Evolutionary conservation across 2,329 filamentous ascomycete species (phyloP).

Genomic region (Aureobasidium zeae): DNA sequence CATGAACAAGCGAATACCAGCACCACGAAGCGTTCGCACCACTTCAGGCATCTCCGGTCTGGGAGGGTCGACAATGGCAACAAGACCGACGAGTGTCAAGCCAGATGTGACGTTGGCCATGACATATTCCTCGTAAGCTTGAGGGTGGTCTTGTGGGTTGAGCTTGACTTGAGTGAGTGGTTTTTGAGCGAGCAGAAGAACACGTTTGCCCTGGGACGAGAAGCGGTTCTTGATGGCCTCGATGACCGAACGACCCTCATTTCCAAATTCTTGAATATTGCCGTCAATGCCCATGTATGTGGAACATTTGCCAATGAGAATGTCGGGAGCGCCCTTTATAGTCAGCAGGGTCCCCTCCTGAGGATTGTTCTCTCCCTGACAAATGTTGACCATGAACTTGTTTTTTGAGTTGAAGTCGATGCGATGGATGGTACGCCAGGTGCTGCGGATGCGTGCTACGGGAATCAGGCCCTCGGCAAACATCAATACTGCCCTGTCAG

Average conservation of each 20-base stretch:
- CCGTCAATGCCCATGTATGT: slow-evolving; percentile 50
- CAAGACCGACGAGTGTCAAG: slow-evolving; percentile 47
- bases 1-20: slow-evolving; percentile 71
- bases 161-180: slow-evolving; percentile 51
- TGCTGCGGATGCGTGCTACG: slow-evolving; percentile 49
- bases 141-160: slow-evolving; percentile 39
- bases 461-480: slow-evolving; percentile 58
- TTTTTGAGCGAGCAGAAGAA: slow-evolving; percentile 53
- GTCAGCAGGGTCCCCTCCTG: slow-evolving; percentile 43
- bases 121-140: slow-evolving; percentile 47
- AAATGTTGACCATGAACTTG: slow-evolving; percentile 66
- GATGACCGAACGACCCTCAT: slow-evolving; percentile 45
- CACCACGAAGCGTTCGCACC: slow-evolving; percentile 53
- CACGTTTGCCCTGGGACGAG: slow-evolving; percentile 60
- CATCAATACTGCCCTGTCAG: slow-evolving; percentile 63
- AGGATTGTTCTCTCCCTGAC: slow-evolving; percentile 32
- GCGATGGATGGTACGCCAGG: slow-evolving; percentile 59
- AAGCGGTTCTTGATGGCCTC: slow-evolving; percentile 57
- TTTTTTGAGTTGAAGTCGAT: slow-evolving; percentile 75
- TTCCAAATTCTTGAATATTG: slow-evolving; percentile 42
- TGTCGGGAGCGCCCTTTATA: slow-evolving; percentile 73
- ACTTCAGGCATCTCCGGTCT: slow-evolving; percentile 51
- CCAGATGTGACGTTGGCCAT: slow-evolving; percentile 50
- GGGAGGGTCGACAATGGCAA: slow-evolving; percentile 52
- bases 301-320: slow-evolving; percentile 56